Evolutionary conservation across 208 protist species (phyloP).

Genomic region (Trichomonas gallinae): DNA sequence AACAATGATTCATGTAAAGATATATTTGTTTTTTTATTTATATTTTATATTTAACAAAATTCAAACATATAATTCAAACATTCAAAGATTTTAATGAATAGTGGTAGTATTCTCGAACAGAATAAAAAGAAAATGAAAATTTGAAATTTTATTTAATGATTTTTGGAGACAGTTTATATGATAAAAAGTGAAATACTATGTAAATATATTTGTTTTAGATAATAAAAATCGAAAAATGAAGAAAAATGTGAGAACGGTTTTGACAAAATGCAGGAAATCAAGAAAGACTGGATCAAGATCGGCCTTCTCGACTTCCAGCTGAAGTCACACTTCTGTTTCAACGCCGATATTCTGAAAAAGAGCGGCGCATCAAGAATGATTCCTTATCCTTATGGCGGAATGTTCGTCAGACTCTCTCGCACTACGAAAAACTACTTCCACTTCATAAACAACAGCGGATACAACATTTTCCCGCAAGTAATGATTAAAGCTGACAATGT

Average conservation of each 20-base stretch:
- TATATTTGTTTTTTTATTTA: too few relatives aligned
- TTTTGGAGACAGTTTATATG: too few relatives aligned
- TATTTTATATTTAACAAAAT: too few relatives aligned
- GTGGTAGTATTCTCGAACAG: too few relatives aligned
- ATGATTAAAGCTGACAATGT: background rate
- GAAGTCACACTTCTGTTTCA: background rate
- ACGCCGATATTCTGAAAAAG: background rate
- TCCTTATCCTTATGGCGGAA: background rate
- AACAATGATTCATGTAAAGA: too few relatives aligned
- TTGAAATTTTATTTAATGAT: too few relatives aligned
- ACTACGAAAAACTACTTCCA: background rate
- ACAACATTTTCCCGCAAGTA: background rate
- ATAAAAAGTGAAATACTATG: too few relatives aligned
- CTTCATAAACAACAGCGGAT: background rate
- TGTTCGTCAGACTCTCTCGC: background rate
- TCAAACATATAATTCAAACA: too few relatives aligned
- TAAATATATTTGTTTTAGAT: too few relatives aligned
- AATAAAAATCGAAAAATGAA: too few relatives aligned
- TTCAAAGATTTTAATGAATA: too few relatives aligned
- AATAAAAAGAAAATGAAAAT: too few relatives aligned
- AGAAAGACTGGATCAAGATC: background rate
- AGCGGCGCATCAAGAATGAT: background rate
- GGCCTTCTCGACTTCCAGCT: background rate
- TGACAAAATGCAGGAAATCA: background rate
- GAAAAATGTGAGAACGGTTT: background rate